These are phyloP conservation scores for Celoporthe dispersa DNA, from an alignment of 2,329 filamentous ascomycete genomes.

Conservation along the genomic window DNA sequence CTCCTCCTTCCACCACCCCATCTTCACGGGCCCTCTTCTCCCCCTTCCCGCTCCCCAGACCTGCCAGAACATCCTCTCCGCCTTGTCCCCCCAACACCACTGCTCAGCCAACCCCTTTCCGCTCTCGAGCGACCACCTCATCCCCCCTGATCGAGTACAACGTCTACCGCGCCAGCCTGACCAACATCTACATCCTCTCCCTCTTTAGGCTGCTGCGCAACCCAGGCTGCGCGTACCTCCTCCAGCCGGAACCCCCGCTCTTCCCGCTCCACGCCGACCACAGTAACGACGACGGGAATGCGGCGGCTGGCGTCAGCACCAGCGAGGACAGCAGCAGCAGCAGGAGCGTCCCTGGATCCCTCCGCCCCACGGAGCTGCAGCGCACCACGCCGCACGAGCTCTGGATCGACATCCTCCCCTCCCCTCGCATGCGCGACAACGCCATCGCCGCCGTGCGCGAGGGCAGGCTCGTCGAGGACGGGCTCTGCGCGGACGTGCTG, in stretches of 20 bases:
- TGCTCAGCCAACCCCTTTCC: conserved; percentile 29
- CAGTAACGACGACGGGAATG: conserved; percentile 9
- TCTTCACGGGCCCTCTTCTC: background rate
- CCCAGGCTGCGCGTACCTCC: conserved; percentile 25
- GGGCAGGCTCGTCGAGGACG: conserved; percentile 27
- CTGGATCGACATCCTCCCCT: conserved; percentile 35
- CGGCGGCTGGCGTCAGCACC: background rate
- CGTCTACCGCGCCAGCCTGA: conserved; percentile 40
- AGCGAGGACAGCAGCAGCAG: background rate
- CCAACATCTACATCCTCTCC: conserved; percentile 40
- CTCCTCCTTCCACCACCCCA: background rate
- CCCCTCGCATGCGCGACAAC: conserved; percentile 34
- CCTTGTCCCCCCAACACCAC: background rate
- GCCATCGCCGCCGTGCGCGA: conserved; percentile 27
- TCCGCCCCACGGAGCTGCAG: conserved; percentile 35
- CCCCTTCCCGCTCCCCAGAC: background rate
- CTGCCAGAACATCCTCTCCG: background rate
- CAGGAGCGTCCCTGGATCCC: conserved; percentile 32
- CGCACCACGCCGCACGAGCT: conserved; percentile 33
- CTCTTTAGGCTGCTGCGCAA: conserved; percentile 33
- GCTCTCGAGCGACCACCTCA: conserved; percentile 38
- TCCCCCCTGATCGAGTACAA: conserved; percentile 45
- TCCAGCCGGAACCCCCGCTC: conserved; percentile 30
- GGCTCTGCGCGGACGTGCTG: conserved; percentile 27
- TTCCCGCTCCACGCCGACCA: conserved; percentile 17